A percentile compares a stretch with the other conserved stretches of the same genome.
These are phyloP conservation scores for Hyphodiscus sp. DNA, from an alignment of 2,329 filamentous ascomycete species.

Conservation along the genomic window DNA sequence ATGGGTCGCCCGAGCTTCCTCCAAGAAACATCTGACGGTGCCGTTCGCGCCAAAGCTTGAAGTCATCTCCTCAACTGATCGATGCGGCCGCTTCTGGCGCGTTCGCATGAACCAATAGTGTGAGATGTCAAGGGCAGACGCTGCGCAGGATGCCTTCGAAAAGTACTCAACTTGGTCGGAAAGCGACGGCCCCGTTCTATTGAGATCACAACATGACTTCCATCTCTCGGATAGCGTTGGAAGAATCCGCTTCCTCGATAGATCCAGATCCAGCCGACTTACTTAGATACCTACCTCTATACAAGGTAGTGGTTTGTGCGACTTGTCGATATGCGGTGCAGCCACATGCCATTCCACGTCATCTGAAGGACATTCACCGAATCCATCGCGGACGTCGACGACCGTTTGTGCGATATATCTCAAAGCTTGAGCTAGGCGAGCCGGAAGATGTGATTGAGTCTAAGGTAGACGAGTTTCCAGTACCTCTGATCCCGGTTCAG, in stretches of 20 bases:
- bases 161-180: not conserved
- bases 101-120: no score
- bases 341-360: constrained; percentile 17
- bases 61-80: not conserved
- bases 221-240: not conserved
- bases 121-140: not conserved
- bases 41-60: not conserved
- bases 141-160: no score
- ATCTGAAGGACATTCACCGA: constrained; percentile 23
- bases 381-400: constrained; percentile 15
- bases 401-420: constrained; percentile 16
- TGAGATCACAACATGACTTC: not conserved
- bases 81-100: not conserved
- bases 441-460: constrained; percentile 20
- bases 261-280: constrained; percentile 10
- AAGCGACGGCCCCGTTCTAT: not conserved
- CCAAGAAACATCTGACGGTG: not conserved
- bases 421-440: constrained; percentile 16
- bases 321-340: constrained; percentile 23
- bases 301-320: constrained; percentile 20
- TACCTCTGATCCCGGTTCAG: constrained; percentile 24
- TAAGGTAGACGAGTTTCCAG: constrained; percentile 22
- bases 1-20: not conserved
- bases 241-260: no score
- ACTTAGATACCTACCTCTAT: constrained; percentile 18